A percentile compares a stretch with the other conserved stretches of the same genome.
Evolutionary conservation across 164 flowering plant species (phyloP).

Genomic region (Litsea cubeba): DNA sequence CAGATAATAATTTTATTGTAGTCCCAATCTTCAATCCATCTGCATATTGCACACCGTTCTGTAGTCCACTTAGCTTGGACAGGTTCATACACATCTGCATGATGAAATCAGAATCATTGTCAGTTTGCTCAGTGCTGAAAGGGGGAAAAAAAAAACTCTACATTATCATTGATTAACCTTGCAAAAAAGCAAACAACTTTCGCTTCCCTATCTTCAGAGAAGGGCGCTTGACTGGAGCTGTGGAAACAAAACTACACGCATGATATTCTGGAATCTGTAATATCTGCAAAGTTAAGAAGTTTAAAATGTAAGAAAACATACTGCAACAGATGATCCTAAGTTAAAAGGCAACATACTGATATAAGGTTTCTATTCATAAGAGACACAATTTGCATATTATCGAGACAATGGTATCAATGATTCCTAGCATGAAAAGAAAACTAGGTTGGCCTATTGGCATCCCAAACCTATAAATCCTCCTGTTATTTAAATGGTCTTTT

Average conservation of each 20-base stretch:
- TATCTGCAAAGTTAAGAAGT: conserved; percentile 45
- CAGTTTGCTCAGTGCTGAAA: not conserved
- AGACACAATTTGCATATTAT: not conserved
- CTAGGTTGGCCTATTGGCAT: too few species aligned
- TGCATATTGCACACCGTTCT: conserved; percentile 95
- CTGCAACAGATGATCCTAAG: not conserved
- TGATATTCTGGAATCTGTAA: conserved; percentile 72
- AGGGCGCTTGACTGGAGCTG: conserved; percentile 52
- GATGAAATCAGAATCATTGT: conserved; percentile 8
- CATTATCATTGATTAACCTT: conserved; percentile 37
- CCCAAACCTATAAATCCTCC: too few species aligned
- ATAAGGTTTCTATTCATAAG: not conserved
- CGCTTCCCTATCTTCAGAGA: conserved; percentile 65
- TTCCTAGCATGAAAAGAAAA: too few species aligned
- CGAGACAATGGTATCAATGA: not conserved
- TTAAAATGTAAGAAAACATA: not conserved
- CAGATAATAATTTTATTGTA: conserved; percentile 95
- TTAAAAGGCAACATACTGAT: not conserved
- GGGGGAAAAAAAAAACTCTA: not conserved
- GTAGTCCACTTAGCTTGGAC: conserved; percentile 94
- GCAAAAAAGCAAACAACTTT: conserved; percentile 67
- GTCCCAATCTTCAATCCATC: conserved; percentile 99
- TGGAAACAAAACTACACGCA: conserved; percentile 43
- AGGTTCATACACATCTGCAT: conserved; percentile 85
- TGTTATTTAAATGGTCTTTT: too few species aligned